Base-by-base conservation (phyloP, 768 basidiomycete genomes). In the Gelatoporia subvermispora region DNA sequence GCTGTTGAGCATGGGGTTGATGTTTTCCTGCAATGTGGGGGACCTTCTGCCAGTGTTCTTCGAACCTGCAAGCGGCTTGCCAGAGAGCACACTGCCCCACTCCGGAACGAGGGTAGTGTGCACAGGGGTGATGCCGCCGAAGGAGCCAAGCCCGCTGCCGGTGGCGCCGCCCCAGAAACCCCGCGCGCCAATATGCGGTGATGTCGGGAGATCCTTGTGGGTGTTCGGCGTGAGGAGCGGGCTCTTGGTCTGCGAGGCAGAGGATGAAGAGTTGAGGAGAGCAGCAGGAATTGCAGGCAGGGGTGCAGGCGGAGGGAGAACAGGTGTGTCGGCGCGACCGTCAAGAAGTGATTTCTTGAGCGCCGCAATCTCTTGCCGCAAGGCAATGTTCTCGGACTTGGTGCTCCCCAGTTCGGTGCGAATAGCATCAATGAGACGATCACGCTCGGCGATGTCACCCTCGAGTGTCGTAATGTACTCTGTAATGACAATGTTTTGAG, bases 381-480 rank as follows among this genome's bases (percentile, higher is more conserved):
- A 72, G 3, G 90, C 93, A 16, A 77, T 66, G 63, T 95, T 95
- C 71, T 97, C 93, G 2, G 78, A 81, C 62, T 79, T 79, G 20
- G 82, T 83, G 1, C 79, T 78, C 34, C 88, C 88, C 17, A 96
- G 79, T 63, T 97, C 91, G 13, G 80, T 72, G 43, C 88, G 82
- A 65, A 94, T 90, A 25, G 86, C 85, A 53, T 89, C 87, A 54
- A 99, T 85, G 52, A 98, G 79, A 17, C 80, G 75, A 71, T 99
- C 95, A 22, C 95, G 82, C 62, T 94, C 91, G 13, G 88, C 86
- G 60, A 98, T 90, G 64, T 95, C 91, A 47, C 82, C 84, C 64
- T 99, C 96, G 45, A 99, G 84, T 0, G 91, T 93, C 8, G 85
- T 78, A 52, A 98, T 96, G 65, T 99, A 97, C 65, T 97, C 91